Percentiles rank a stretch among this genome's conserved stretches.
These are phyloP conservation scores for Globisporangium okanoganense DNA, from an alignment of 352 stramenopile genomes.

Conservation along the genomic window DNA sequence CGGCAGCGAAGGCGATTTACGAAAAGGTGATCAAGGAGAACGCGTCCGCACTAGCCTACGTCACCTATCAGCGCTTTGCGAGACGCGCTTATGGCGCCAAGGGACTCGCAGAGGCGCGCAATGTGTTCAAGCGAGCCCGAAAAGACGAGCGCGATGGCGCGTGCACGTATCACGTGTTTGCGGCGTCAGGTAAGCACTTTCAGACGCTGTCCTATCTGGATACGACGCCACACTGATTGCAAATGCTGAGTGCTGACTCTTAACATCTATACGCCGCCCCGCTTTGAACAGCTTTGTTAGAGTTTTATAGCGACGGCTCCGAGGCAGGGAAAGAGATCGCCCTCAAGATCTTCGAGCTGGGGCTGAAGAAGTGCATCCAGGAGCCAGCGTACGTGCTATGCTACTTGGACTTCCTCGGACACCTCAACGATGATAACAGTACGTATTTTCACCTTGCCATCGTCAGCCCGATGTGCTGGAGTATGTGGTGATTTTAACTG, in stretches of 20 bases:
- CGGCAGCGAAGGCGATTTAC: conserved; percentile 72
- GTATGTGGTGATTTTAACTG: conserved; percentile 4
- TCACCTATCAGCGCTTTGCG: conserved; percentile 84
- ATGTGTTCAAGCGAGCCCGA: conserved; percentile 76
- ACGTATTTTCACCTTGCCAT: conserved; percentile 13
- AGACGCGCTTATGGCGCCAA: conserved; percentile 72
- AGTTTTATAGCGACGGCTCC: conserved; percentile 86
- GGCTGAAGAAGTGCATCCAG: conserved; percentile 87
- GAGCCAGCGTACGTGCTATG: conserved; percentile 79
- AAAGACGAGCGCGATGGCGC: conserved; percentile 82
- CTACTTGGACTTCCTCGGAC: conserved; percentile 83
- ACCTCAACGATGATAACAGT: conserved; percentile 90
- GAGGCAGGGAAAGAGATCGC: conserved; percentile 82
- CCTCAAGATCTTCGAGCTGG: conserved; percentile 87
- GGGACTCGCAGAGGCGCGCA: conserved; percentile 66
- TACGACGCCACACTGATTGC: conserved; percentile 2
- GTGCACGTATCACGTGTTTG: conserved; percentile 82
- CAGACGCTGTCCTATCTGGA: neutral
- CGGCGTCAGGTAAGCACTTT: conserved; percentile 54
- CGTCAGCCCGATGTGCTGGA: conserved; percentile 4
- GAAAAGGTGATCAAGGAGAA: conserved; percentile 76
- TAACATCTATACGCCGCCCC: neutral
- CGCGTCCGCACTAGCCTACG: conserved; percentile 71
- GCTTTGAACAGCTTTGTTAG: conserved; percentile 49
- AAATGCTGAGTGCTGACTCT: conserved; percentile 7